Conservation (phyloP, 176 grass and related monocot species). For the Zea luxurians region DNA sequence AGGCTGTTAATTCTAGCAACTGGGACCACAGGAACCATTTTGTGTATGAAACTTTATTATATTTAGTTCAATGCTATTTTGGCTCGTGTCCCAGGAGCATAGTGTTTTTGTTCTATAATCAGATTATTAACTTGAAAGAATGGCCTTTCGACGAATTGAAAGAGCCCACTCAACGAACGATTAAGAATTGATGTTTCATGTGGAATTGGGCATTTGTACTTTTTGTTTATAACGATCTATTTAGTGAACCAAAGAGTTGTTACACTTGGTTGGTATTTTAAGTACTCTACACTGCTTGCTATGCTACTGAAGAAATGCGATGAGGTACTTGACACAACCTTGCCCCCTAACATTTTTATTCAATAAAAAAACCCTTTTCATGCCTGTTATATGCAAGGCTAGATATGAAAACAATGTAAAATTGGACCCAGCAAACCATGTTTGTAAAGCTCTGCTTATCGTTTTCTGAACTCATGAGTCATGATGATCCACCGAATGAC, state of each 20-base stretch:
- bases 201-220: neutral
- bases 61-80: neutral
- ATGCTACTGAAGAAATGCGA: neutral
- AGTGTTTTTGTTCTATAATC: constrained; percentile 2
- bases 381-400: neutral
- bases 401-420: neutral
- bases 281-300: neutral
- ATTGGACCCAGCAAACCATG: neutral
- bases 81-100: neutral
- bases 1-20: neutral
- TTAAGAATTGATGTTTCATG: constrained; percentile 2
- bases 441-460: neutral
- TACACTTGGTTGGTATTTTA: neutral
- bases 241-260: neutral
- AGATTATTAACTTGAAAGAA: constrained; percentile 3
- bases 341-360: neutral
- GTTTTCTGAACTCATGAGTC: neutral
- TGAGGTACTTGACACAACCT: neutral
- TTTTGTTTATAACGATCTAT: neutral
- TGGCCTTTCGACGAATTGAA: neutral
- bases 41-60: neutral
- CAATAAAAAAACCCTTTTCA: neutral
- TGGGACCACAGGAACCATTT: neutral
- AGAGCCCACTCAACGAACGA: neutral
- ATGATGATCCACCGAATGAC: neutral